A percentile compares a stretch with the other conserved stretches of the same genome.
phyloP scores from a whole-genome alignment of 331 rosid genomes.

The Cydonia oblonga region DNA sequence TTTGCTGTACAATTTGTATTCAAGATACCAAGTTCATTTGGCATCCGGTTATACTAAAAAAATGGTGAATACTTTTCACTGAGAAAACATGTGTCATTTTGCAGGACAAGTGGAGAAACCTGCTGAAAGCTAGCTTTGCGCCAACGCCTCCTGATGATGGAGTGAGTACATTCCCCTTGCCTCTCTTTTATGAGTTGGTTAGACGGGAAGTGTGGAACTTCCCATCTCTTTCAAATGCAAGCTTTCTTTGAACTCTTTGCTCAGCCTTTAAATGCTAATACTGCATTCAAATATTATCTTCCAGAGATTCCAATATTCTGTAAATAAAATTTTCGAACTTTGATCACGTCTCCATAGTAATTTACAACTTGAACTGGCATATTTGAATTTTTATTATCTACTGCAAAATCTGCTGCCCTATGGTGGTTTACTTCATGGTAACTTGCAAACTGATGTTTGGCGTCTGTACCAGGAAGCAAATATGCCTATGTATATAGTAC shows the following conservation, averaged over 20 bases:
- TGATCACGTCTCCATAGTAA: background rate
- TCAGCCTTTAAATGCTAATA: background rate
- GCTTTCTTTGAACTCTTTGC: background rate
- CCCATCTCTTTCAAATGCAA: background rate
- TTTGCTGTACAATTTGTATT: background rate
- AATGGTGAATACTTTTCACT: background rate
- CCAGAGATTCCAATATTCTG: background rate
- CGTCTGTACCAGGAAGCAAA: background rate
- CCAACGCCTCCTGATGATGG: constrained; percentile 70
- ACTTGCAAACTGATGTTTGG: background rate
- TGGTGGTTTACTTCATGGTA: background rate
- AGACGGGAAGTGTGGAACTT: constrained; percentile 8
- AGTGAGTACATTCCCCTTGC: constrained; percentile 30
- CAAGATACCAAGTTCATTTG: background rate
- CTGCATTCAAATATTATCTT: background rate
- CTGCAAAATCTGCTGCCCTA: background rate
- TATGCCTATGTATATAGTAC: background rate
- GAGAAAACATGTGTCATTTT: constrained; percentile 14
- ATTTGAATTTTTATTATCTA: background rate
- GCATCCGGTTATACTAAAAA: background rate
- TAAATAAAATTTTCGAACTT: background rate
- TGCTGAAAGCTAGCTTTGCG: constrained; percentile 82
- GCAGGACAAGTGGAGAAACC: constrained; percentile 99
- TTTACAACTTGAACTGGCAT: background rate
- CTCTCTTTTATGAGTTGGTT: background rate